These are phyloP conservation scores for Trichoderma simmonsii DNA, from an alignment of 2,329 filamentous ascomycete species.

Conservation along the genomic window DNA sequence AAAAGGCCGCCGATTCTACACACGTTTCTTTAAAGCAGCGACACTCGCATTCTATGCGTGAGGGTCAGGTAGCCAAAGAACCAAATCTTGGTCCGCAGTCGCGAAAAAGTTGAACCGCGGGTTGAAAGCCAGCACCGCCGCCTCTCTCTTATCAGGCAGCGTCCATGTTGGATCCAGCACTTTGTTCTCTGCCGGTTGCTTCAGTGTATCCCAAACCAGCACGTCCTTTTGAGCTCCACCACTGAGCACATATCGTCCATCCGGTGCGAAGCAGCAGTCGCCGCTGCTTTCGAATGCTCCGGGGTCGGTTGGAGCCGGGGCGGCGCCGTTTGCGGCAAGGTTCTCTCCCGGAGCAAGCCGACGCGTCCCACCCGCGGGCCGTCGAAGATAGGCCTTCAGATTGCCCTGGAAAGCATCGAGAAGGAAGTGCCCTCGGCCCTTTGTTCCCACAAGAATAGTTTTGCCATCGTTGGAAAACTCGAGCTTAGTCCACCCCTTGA, in stretches of 20 bases:
- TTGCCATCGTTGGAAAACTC: constrained; percentile 98
- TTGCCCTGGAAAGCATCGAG: constrained; percentile 89
- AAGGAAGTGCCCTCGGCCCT: constrained; percentile 80
- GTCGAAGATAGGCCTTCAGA: constrained; percentile 69
- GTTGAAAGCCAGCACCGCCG: constrained; percentile 80
- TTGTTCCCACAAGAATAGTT: constrained; percentile 77
- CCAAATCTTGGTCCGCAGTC: constrained; percentile 78
- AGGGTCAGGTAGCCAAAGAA: constrained; percentile 75
- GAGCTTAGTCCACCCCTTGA: constrained; percentile 79
- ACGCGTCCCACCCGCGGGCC: constrained; percentile 51
- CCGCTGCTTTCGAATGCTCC: constrained; percentile 57
- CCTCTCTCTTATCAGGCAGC: constrained; percentile 64
- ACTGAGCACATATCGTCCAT: constrained; percentile 84
- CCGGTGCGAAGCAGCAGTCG: constrained; percentile 84
- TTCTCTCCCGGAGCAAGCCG: constrained; percentile 54
- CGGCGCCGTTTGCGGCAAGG: constrained; percentile 25
- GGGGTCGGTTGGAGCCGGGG: constrained; percentile 31
- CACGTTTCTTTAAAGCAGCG: not conserved
- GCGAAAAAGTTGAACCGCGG: constrained; percentile 89
- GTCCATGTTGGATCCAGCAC: constrained; percentile 61
- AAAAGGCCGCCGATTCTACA: not conserved
- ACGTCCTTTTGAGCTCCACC: constrained; percentile 68
- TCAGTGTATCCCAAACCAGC: constrained; percentile 80
- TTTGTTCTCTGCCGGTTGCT: constrained; percentile 52
- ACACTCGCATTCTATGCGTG: constrained; percentile 39